These are phyloP conservation scores for Hapsidospora chrysogenum DNA, from an alignment of 495 filamentous ascomycete species.

Conservation along the genomic window DNA sequence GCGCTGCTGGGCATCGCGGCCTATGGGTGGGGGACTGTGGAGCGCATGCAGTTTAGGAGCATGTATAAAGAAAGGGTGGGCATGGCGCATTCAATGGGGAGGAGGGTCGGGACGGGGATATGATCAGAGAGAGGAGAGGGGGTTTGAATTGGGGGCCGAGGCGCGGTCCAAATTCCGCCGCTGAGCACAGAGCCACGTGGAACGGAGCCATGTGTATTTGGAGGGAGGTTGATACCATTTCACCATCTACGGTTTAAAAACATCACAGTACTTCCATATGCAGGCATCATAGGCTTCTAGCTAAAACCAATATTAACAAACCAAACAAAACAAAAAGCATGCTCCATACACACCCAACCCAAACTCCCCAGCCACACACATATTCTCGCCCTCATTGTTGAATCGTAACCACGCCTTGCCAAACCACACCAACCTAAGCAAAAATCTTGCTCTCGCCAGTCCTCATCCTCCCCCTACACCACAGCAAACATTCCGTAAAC, in stretches of 20 bases:
- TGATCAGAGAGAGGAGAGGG: no score
- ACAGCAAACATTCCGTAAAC: slow-evolving; percentile 8
- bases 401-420: neutral
- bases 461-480: slow-evolving; percentile 6
- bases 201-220: no score
- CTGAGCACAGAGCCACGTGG: no score
- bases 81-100: neutral
- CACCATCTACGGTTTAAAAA: no score
- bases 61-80: slow-evolving; percentile 26
- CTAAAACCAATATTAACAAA: no score
- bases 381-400: no score
- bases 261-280: no score
- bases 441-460: neutral
- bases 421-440: neutral
- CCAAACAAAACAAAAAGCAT: neutral
- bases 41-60: slow-evolving; percentile 45
- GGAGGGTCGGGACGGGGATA: neutral
- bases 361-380: no score
- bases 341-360: no score
- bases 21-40: slow-evolving; percentile 45
- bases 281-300: neutral
- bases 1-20: slow-evolving; percentile 31
- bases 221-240: no score
- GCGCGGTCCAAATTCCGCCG: no score
- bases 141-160: no score